phyloP scores from a whole-genome alignment of 768 basidiomycete species.

The Termitomyces sp. region DNA sequence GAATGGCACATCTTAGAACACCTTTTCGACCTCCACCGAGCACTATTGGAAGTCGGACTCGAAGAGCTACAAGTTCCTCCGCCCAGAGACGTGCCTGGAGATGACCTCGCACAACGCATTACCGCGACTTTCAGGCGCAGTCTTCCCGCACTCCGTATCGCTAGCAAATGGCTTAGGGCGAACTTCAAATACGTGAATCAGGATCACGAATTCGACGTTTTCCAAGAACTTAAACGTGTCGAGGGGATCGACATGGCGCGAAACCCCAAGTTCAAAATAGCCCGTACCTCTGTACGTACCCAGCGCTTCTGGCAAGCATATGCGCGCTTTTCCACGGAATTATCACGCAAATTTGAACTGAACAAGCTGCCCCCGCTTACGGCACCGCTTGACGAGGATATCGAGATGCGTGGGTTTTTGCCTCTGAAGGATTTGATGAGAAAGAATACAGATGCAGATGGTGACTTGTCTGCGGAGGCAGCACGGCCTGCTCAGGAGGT shows the following conservation, averaged over 20 bases:
- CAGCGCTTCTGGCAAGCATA: slow-evolving; percentile 72
- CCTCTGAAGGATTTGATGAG: slow-evolving; percentile 69
- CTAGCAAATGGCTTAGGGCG: slow-evolving; percentile 83
- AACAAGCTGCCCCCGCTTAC: slow-evolving; percentile 53
- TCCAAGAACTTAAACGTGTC: slow-evolving; percentile 25
- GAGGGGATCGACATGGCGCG: slow-evolving; percentile 27
- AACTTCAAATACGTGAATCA: slow-evolving; percentile 68
- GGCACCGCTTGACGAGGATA: slow-evolving; percentile 82
- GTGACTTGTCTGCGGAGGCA: slow-evolving; percentile 17
- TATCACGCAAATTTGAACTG: slow-evolving; percentile 67
- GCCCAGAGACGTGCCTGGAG: slow-evolving; percentile 49
- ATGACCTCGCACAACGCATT: slow-evolving; percentile 76
- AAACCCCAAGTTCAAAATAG: slow-evolving; percentile 27
- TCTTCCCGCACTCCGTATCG: slow-evolving; percentile 82
- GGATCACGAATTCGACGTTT: slow-evolving; percentile 34
- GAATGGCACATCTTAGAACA: slow-evolving; percentile 70
- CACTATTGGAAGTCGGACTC: slow-evolving; percentile 63
- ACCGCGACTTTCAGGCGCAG: slow-evolving; percentile 83
- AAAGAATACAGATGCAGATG: slow-evolving; percentile 22
- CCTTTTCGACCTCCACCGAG: slow-evolving; percentile 59
- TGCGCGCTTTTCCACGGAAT: slow-evolving; percentile 56
- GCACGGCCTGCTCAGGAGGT: slow-evolving; percentile 30
- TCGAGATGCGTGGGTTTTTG: slow-evolving; percentile 83
- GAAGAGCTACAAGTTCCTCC: slow-evolving; percentile 57
- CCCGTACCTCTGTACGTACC: slow-evolving; percentile 34